These are phyloP conservation scores for Collybia sp. DNA, from an alignment of 768 basidiomycete species.

Conservation along the genomic window DNA sequence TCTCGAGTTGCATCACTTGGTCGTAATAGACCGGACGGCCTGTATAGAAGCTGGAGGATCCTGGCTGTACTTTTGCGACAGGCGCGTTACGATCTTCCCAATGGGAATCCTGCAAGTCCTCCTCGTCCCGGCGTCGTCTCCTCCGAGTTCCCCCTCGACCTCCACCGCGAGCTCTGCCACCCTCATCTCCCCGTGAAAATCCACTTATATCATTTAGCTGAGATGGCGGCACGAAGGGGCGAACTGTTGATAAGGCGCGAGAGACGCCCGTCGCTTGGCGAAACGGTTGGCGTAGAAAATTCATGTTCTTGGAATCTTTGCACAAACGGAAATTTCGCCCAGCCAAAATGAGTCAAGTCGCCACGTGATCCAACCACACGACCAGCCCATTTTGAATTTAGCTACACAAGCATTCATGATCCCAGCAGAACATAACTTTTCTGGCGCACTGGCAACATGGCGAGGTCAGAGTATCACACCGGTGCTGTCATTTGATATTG, in stretches of 20 bases:
- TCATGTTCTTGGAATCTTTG: conserved; percentile 14
- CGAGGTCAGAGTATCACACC: conserved; percentile 51
- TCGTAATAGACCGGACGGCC: conserved; percentile 74
- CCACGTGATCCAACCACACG: conserved; percentile 12
- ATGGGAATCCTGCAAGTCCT: conserved; percentile 1
- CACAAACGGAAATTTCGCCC: conserved; percentile 9
- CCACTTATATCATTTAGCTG: conserved; percentile 17
- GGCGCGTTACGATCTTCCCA: conserved; percentile 8
- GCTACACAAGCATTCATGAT: conserved; percentile 14
- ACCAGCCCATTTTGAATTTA: not conserved
- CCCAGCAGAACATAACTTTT: conserved; percentile 74
- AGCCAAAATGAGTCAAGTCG: not conserved
- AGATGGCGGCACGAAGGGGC: conserved; percentile 30
- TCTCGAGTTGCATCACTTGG: conserved; percentile 60
- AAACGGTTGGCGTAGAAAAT: conserved; percentile 19
- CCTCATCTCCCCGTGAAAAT: not conserved
- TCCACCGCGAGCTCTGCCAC: not conserved
- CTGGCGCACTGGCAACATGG: conserved; percentile 90
- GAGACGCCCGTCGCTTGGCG: conserved; percentile 10
- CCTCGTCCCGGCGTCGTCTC: conserved; percentile 9
- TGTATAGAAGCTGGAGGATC: conserved; percentile 82
- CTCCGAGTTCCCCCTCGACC: conserved; percentile 11
- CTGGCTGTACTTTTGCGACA: conserved; percentile 32
- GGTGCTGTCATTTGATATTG: not conserved
- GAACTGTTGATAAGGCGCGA: conserved; percentile 16